These are phyloP conservation scores for Vaccinium vitisidaea DNA, from an alignment of 148 eudicot genomes.

Conservation along the genomic window DNA sequence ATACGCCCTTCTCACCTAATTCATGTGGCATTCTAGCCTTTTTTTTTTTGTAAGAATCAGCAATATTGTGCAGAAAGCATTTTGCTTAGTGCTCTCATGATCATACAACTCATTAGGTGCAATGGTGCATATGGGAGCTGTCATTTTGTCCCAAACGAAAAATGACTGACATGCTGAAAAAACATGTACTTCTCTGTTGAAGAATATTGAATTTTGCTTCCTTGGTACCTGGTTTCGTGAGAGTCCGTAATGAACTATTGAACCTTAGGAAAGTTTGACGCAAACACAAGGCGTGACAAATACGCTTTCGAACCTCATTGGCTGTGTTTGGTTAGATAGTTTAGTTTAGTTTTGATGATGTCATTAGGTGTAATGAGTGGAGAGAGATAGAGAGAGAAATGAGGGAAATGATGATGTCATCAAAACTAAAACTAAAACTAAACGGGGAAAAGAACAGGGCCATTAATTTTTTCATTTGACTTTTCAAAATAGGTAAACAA, in stretches of 20 bases:
- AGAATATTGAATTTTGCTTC: neutral
- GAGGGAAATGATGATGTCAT: too few species aligned
- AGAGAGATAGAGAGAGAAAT: too few species aligned
- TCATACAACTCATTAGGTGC: neutral
- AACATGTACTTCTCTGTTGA: neutral
- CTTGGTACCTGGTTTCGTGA: too few species aligned
- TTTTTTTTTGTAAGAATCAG: neutral
- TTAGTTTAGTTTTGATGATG: too few species aligned
- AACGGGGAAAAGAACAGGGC: too few species aligned
- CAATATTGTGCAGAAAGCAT: neutral
- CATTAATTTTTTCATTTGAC: neutral
- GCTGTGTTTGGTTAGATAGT: too few species aligned
- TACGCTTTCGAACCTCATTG: neutral
- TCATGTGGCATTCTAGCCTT: neutral
- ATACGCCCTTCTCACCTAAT: neutral
- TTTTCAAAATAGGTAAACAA: neutral
- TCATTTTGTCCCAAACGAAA: conserved; percentile 2
- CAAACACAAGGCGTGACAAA: neutral
- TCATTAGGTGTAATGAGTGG: too few species aligned
- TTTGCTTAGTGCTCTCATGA: neutral
- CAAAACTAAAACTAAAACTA: too few species aligned
- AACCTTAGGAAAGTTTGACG: neutral
- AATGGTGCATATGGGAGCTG: neutral
- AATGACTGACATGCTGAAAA: neutral
- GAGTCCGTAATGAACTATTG: neutral